These are phyloP conservation scores for Hortiboletus rubellus DNA, from an alignment of 1,284 basidiomycete genomes.

Conservation along the genomic window DNA sequence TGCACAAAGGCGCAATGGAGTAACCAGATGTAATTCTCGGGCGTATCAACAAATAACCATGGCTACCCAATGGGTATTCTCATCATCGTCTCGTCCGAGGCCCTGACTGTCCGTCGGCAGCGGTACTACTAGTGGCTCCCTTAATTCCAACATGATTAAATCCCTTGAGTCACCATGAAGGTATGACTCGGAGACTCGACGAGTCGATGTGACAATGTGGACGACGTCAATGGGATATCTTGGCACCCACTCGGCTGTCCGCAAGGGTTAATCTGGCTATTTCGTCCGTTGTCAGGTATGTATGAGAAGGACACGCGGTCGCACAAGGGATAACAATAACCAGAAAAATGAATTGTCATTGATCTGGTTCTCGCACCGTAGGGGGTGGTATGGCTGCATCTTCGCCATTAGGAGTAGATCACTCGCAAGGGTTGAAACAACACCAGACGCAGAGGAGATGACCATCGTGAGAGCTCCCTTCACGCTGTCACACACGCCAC, in stretches of 20 bases:
- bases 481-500: constrained; percentile 5
- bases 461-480: not conserved
- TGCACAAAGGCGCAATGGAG: not conserved
- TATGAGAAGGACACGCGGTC: not conserved
- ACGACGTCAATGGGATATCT: constrained; percentile 1
- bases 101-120: not conserved
- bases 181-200: not conserved
- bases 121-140: not conserved
- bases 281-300: constrained; percentile 17
- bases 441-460: too few relatives aligned
- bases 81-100: not conserved
- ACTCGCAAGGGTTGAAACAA: not conserved
- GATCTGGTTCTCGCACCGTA: not conserved
- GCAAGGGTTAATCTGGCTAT: constrained; percentile 2
- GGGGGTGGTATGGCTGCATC: not conserved
- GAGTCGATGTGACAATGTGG: not conserved
- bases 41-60: constrained; percentile 22
- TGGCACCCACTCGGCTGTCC: constrained; percentile 2
- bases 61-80: constrained; percentile 14
- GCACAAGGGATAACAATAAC: constrained; percentile 6
- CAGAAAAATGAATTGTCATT: not conserved
- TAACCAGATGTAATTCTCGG: not conserved
- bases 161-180: not conserved
- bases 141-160: too few relatives aligned
- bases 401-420: too few relatives aligned